phyloP scores from a whole-genome alignment of 768 basidiomycete species.

The Serendipita sp. region DNA sequence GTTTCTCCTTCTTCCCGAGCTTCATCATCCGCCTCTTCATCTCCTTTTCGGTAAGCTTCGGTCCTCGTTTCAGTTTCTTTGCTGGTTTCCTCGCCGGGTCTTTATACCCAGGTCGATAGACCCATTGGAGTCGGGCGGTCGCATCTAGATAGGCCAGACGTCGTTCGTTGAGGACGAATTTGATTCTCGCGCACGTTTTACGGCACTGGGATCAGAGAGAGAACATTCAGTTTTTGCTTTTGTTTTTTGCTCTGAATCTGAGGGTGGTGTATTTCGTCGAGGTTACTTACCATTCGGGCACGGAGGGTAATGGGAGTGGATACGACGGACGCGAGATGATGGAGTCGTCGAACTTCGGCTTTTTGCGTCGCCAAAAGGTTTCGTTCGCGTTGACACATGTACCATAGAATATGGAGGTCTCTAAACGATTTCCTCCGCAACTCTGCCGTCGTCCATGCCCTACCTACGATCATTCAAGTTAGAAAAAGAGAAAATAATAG shows the following conservation, averaged over 20 bases:
- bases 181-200: constrained; percentile 95
- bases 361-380: constrained; percentile 82
- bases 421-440: constrained; percentile 81
- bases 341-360: constrained; percentile 56
- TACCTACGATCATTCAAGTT: constrained; percentile 33
- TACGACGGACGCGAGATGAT: constrained; percentile 7
- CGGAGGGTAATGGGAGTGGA: background rate
- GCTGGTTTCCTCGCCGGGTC: background rate
- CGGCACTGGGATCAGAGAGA: constrained; percentile 39
- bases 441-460: constrained; percentile 76
- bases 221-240: background rate
- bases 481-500: constrained; percentile 16
- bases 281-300: background rate
- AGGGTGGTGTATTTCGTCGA: background rate
- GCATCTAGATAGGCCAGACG: constrained; percentile 71
- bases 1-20: background rate
- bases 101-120: background rate
- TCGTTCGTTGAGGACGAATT: constrained; percentile 81
- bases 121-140: background rate
- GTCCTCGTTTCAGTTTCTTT: background rate
- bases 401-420: constrained; percentile 93
- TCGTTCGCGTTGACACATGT: constrained; percentile 70
- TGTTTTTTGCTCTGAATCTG: background rate
- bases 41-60: background rate
- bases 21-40: background rate